phyloP scores from a whole-genome alignment of 352 stramenopile genomes.

The Globisporangium irregulare region DNA sequence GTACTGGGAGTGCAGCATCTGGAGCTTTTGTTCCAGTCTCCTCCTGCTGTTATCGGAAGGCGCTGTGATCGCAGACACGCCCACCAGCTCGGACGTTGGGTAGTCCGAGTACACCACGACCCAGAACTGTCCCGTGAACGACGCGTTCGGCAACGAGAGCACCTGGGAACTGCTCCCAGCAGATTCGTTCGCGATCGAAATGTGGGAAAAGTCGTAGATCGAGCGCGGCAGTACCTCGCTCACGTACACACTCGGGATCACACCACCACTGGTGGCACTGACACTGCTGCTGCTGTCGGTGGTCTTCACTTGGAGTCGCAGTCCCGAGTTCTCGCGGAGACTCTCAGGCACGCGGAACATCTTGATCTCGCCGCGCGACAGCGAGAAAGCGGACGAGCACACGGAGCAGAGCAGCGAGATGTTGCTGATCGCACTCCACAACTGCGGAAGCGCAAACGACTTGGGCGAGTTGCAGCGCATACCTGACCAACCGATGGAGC shows the following conservation, averaged over 20 bases:
- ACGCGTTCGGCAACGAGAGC: constrained; percentile 46
- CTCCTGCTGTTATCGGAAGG: background rate
- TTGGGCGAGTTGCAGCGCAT: constrained; percentile 57
- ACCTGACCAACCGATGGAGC: constrained; percentile 55
- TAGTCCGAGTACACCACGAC: constrained; percentile 73
- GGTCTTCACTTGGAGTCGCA: constrained; percentile 28
- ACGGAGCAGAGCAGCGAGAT: constrained; percentile 52
- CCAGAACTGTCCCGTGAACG: constrained; percentile 67
- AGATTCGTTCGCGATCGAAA: constrained; percentile 33
- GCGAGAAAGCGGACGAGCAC: constrained; percentile 41
- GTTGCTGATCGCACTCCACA: constrained; percentile 56
- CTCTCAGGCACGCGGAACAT: constrained; percentile 71
- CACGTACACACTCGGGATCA: constrained; percentile 61
- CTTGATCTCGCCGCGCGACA: constrained; percentile 44
- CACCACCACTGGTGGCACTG: constrained; percentile 14
- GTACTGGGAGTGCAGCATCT: constrained; percentile 10
- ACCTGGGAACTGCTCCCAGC: constrained; percentile 24
- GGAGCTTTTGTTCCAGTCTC: background rate
- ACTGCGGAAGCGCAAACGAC: constrained; percentile 48
- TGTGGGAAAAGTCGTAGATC: constrained; percentile 71
- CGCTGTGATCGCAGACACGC: constrained; percentile 7
- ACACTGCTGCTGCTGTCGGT: background rate
- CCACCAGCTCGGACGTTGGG: constrained; percentile 23
- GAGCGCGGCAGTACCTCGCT: constrained; percentile 66
- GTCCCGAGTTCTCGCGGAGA: constrained; percentile 44